Evolutionary conservation across 2,329 filamentous ascomycete species (phyloP).

Genomic region (Arthrocladium fulminans): DNA sequence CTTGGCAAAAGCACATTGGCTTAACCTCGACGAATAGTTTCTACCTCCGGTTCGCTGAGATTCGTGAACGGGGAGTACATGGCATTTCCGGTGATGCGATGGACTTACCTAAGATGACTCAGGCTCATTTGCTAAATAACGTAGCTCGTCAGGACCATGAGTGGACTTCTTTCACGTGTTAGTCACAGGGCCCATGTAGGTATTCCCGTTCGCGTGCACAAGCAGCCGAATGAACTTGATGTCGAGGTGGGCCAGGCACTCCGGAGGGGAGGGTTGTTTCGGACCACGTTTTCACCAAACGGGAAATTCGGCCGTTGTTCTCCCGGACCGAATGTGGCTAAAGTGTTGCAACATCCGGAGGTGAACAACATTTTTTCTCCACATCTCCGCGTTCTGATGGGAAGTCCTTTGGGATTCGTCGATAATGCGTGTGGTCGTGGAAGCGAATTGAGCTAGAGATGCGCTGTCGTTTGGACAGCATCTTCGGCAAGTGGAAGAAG

Average conservation of each 20-base stretch:
- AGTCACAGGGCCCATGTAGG: conserved; percentile 51
- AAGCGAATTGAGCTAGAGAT: background rate
- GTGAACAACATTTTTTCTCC: background rate
- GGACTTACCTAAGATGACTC: too few species aligned
- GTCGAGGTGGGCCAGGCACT: background rate
- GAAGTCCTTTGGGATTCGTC: background rate
- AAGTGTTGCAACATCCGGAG: background rate
- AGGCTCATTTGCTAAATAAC: too few species aligned
- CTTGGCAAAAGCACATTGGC: too few species aligned
- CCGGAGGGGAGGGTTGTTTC: background rate
- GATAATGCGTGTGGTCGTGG: background rate
- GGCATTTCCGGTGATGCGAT: too few species aligned
- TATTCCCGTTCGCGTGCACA: conserved; percentile 50
- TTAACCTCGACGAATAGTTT: too few species aligned
- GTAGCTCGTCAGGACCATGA: too few species aligned
- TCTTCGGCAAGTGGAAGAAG: background rate
- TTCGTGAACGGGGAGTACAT: too few species aligned
- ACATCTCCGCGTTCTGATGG: background rate
- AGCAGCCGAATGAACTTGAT: background rate
- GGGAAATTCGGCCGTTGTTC: background rate
- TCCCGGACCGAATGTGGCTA: background rate
- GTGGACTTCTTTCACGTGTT: too few species aligned
- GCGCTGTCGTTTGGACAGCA: background rate
- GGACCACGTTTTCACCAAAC: background rate
- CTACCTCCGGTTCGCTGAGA: too few species aligned